Evolutionary conservation across 192 early-diverging fungal species (phyloP).

Genomic region (Backusella parvicylindrica): DNA sequence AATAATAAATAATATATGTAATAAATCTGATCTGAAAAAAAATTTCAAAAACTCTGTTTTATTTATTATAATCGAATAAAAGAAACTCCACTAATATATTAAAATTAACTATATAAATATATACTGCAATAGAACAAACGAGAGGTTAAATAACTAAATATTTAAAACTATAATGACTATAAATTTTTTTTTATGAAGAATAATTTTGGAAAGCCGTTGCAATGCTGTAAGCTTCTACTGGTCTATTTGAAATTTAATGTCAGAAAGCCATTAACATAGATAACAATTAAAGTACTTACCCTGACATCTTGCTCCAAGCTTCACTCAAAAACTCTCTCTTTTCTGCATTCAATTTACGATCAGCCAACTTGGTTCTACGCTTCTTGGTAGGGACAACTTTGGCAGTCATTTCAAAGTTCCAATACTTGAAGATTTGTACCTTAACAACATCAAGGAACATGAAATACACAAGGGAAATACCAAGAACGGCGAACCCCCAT

Average conservation of each 20-base stretch:
- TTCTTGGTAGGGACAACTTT: slow-evolving; percentile 69
- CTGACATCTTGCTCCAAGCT: slow-evolving; percentile 1
- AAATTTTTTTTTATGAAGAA: not conserved
- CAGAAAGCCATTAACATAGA: not conserved
- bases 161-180: not conserved
- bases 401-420: slow-evolving; percentile 91
- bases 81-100: not conserved
- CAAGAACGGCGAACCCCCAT: slow-evolving; percentile 72
- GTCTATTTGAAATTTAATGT: slow-evolving; percentile 5
- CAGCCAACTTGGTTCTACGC: slow-evolving; percentile 58
- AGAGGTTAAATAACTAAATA: not conserved
- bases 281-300: not conserved
- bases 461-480: slow-evolving; percentile 75
- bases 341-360: slow-evolving; percentile 34
- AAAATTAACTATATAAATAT: slow-evolving; percentile 3
- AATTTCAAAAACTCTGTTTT: not conserved
- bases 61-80: not conserved
- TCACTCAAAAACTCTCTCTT: not conserved
- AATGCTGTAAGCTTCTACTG: slow-evolving; percentile 18
- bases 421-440: slow-evolving; percentile 75
- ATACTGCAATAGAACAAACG: not conserved
- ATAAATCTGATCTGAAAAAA: not conserved
- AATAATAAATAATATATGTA: no score
- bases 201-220: slow-evolving; percentile 19
- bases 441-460: slow-evolving; percentile 89